Conservation (phyloP, 2,329 filamentous ascomycete genomes). For the Fusarium sp. region DNA sequence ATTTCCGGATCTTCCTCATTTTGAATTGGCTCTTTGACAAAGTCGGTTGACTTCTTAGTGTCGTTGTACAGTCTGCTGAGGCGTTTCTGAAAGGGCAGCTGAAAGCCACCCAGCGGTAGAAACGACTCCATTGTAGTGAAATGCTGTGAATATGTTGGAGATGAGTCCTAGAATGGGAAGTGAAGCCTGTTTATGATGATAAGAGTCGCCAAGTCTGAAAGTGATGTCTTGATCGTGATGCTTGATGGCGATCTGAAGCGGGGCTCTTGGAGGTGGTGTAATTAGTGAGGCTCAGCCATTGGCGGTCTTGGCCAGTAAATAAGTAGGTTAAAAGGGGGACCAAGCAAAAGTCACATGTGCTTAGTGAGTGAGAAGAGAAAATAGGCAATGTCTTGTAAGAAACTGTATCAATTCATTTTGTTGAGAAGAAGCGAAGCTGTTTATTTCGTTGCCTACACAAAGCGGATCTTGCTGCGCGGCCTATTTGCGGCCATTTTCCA, state of each 20-base stretch:
- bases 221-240: constrained; percentile 16
- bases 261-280: constrained; percentile 12
- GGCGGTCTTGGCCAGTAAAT: background rate
- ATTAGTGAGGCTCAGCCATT: constrained; percentile 27
- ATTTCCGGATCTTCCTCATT: constrained; percentile 74
- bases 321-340: background rate
- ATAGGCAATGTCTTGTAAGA: background rate
- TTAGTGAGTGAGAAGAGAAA: background rate
- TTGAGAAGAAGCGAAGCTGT: constrained; percentile 17
- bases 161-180: background rate
- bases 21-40: constrained; percentile 71
- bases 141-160: background rate
- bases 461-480: constrained; percentile 42
- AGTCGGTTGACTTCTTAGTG: constrained; percentile 80
- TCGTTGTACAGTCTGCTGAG: constrained; percentile 81
- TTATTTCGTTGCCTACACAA: constrained; percentile 44
- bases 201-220: constrained; percentile 7
- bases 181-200: background rate
- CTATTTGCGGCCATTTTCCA: constrained; percentile 39
- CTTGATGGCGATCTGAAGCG: constrained; percentile 30
- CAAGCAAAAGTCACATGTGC: constrained; percentile 6
- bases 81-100: constrained; percentile 67
- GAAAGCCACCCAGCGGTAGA: constrained; percentile 60
- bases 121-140: constrained; percentile 58
- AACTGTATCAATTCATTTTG: constrained; percentile 10